Evolutionary conservation across 352 stramenopile genomes (phyloP).

Genomic region (Globisporangium paroecandrum): DNA sequence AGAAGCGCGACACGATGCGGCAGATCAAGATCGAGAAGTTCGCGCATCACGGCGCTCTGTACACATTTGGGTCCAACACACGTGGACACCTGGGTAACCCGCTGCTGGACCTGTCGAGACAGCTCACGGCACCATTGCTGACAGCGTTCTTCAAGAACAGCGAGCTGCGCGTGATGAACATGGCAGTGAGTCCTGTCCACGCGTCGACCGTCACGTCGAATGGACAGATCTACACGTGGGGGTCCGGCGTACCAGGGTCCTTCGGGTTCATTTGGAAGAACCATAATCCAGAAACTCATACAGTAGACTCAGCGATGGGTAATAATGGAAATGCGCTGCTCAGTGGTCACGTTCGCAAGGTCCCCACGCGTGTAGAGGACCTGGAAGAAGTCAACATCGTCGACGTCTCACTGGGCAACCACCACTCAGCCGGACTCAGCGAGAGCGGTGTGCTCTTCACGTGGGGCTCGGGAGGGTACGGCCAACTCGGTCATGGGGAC

Average conservation of each 20-base stretch:
- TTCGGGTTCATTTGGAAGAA: slow-evolving; percentile 53
- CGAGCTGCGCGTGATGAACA: slow-evolving; percentile 50
- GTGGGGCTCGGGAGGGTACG: slow-evolving; percentile 65
- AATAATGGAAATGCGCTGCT: slow-evolving; percentile 1
- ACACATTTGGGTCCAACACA: slow-evolving; percentile 62
- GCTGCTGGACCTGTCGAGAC: slow-evolving; percentile 33
- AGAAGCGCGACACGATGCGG: slow-evolving; percentile 56
- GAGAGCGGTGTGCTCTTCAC: slow-evolving; percentile 58
- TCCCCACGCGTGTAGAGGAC: slow-evolving; percentile 62
- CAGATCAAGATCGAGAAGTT: slow-evolving; percentile 73
- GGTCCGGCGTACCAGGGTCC: slow-evolving; percentile 51
- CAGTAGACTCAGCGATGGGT: neutral
- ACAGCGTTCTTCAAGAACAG: slow-evolving; percentile 68
- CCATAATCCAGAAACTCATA: neutral
- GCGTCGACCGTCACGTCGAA: slow-evolving; percentile 59
- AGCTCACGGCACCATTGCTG: slow-evolving; percentile 41
- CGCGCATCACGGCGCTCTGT: slow-evolving; percentile 62
- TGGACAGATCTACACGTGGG: slow-evolving; percentile 72
- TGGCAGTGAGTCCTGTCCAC: slow-evolving; percentile 50
- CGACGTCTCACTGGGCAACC: slow-evolving; percentile 44
- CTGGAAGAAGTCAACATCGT: slow-evolving; percentile 52
- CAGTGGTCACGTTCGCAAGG: slow-evolving; percentile 22
- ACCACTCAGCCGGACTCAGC: slow-evolving; percentile 68
- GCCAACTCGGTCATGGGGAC: slow-evolving; percentile 73
- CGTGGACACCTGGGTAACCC: slow-evolving; percentile 54